Conservation (phyloP, 139 green algal species). For the Ulvella scutata region DNA sequence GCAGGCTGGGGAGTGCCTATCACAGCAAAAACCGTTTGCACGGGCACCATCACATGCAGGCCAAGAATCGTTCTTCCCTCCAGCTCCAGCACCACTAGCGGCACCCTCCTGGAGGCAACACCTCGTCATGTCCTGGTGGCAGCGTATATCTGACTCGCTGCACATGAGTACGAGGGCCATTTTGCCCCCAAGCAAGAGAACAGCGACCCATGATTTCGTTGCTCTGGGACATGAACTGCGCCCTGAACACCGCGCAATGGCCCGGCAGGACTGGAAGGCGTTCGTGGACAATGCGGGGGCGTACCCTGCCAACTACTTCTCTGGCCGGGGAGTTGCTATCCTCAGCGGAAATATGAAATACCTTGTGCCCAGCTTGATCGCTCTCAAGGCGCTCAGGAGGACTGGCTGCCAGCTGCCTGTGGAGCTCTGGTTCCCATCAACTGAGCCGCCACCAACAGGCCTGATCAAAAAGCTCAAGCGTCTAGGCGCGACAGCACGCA, state of each 20-base stretch:
- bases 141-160: background rate
- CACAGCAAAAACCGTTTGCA: too few relatives aligned
- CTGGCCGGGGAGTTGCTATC: background rate
- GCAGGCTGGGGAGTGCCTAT: too few relatives aligned
- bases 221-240: background rate
- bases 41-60: too few relatives aligned
- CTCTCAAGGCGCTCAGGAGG: background rate
- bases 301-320: background rate
- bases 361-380: constrained; percentile 1
- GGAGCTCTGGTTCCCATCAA: background rate
- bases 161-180: background rate
- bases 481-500: background rate
- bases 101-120: background rate
- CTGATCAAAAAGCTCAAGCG: background rate
- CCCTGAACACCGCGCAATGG: background rate
- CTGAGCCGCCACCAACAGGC: background rate
- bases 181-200: background rate
- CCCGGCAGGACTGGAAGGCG: background rate
- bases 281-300: background rate
- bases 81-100: background rate
- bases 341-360: background rate
- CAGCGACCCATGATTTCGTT: background rate
- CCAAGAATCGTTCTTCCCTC: background rate
- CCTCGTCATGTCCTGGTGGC: background rate
- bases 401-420: background rate